phyloP scores from a whole-genome alignment of 345 rosid genomes.

The Eucalyptus pauciflora region DNA sequence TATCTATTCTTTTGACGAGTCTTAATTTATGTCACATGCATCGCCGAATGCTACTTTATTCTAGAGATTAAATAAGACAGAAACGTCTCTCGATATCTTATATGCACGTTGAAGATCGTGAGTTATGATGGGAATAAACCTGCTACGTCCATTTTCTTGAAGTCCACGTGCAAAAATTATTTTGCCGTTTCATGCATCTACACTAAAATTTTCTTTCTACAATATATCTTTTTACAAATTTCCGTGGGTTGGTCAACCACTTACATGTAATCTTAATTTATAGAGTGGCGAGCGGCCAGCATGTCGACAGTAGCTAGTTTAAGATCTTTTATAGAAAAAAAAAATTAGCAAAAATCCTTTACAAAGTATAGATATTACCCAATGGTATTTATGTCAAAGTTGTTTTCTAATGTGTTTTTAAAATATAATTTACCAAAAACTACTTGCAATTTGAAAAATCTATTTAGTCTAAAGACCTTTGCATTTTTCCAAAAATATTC shows the following conservation, averaged over 20 bases:
- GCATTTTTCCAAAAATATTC: no score
- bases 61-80: neutral
- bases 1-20: neutral
- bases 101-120: neutral
- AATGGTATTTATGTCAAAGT: neutral
- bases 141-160: neutral
- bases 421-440: neutral
- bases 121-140: neutral
- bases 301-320: accelerated
- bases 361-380: neutral
- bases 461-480: neutral
- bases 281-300: no score
- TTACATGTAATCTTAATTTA: no score
- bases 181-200: neutral
- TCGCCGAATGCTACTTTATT: neutral
- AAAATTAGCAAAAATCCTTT: neutral
- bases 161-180: neutral
- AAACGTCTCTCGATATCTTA: neutral
- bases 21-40: neutral
- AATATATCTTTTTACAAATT: neutral
- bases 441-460: neutral
- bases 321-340: neutral
- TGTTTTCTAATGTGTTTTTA: neutral
- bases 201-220: neutral
- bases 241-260: neutral